phyloP scores from a whole-genome alignment of 2,329 filamentous ascomycete species.

The Scedosporium aurantiacum region DNA sequence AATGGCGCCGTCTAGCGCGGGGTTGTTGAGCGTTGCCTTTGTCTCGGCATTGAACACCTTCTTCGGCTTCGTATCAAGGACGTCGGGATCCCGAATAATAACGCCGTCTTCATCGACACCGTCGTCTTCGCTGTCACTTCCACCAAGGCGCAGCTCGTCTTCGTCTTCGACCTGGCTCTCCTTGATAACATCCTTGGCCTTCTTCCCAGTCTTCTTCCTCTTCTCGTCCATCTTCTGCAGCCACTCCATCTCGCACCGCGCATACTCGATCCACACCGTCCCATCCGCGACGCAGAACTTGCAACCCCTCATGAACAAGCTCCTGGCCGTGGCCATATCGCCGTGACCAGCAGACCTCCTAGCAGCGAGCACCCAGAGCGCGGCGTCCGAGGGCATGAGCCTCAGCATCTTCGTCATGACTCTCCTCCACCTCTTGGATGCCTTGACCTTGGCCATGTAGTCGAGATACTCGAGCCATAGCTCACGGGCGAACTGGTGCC shows the following conservation, averaged over 20 bases:
- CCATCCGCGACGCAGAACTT: constrained; percentile 73
- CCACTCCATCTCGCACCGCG: constrained; percentile 86
- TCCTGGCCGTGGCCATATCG: constrained; percentile 77
- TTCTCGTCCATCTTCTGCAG: constrained; percentile 69
- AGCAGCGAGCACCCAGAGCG: constrained; percentile 80
- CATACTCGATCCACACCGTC: constrained; percentile 79
- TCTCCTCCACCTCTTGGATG: constrained; percentile 54
- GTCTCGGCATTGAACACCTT: constrained; percentile 36
- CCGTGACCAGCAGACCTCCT: constrained; percentile 66
- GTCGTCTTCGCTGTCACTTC: constrained; percentile 33
- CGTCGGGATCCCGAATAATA: constrained; percentile 34
- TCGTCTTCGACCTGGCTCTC: constrained; percentile 39
- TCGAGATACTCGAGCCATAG: constrained; percentile 88
- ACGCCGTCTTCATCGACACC: constrained; percentile 28
- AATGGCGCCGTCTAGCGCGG: constrained; percentile 85
- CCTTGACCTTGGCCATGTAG: constrained; percentile 60
- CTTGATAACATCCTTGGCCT: constrained; percentile 27
- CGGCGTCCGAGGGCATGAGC: constrained; percentile 72
- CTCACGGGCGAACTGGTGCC: constrained; percentile 68
- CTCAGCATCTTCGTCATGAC: constrained; percentile 61
- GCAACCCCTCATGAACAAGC: constrained; percentile 78
- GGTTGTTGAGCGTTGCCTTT: constrained; percentile 52
- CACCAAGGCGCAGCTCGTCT: constrained; percentile 30
- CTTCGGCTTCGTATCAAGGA: constrained; percentile 25
- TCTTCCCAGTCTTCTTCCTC: constrained; percentile 42